Base-by-base conservation (phyloP, 345 rosid genomes). In the Geranium rotundifolium region DNA sequence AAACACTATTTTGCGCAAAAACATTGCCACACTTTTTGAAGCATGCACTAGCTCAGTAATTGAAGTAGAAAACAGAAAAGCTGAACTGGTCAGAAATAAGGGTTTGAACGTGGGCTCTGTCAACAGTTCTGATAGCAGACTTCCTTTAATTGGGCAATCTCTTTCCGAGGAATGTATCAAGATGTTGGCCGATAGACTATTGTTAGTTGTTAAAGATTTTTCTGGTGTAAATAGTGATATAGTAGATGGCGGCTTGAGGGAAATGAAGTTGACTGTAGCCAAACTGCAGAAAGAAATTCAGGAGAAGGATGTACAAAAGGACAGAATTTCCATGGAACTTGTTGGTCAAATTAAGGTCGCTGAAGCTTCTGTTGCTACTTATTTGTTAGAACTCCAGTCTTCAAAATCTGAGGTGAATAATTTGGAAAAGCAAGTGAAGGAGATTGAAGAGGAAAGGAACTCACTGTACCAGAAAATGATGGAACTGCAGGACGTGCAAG, bases 301-400 rank as follows among this genome's bases (percentile, higher is more conserved):
- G 66, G 99, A 93, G 82, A 93, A 92, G 72, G 88, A 89, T 65
- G 69, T 87, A 60, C 92, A 87, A 67, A 85, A 74, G 68, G 96
- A 93, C 61, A 76, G 81, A 75, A 83, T 84, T 65, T 87, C 88
- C 85, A 71, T 68, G 79, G 99, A 93, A 66, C 88, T 93, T 17
- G 91, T 83, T 29, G 70, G 72, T 81, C 99, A 93, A 87, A 86
- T 90, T 67, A 93, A 85, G 82, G 79, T 77, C 80, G 99, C 97
- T 71, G 89, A 93, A 81, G 85, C 89, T 63, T 72, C 85, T 66
- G 87, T 85, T 6, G 64, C 79, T 17, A 73, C 72, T 61, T 83
- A 78, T 74, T 83, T 79, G 15, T 73, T 46, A 49, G 96, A 93
- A 73, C 86, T 85, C 59, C 85, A 87, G 56, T 81, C 95, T 64